phyloP scores from a whole-genome alignment of 2,329 filamentous ascomycete species.

The Diaporthe sp. region DNA sequence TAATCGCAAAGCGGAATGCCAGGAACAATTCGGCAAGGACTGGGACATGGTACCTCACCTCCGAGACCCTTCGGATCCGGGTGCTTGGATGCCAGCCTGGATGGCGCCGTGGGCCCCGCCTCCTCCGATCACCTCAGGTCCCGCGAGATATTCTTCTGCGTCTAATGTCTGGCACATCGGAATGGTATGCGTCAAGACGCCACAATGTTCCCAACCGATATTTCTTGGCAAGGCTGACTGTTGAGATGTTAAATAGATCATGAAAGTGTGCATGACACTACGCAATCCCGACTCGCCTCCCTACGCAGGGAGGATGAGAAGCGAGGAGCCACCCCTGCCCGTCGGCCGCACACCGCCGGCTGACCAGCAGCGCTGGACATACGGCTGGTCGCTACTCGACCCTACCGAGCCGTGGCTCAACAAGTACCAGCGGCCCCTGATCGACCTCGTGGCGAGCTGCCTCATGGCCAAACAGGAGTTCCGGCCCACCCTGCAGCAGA shows the following conservation, averaged over 20 bases:
- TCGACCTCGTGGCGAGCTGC: conserved; percentile 24
- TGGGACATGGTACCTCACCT: neutral
- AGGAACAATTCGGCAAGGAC: conserved; percentile 27
- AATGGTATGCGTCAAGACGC: neutral
- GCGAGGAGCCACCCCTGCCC: neutral
- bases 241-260: neutral
- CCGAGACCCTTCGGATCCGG: neutral
- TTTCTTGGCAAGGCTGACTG: neutral
- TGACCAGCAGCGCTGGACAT: conserved; percentile 2
- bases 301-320: neutral
- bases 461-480: conserved; percentile 19
- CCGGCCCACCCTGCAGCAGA: conserved; percentile 2
- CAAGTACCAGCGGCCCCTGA: neutral
- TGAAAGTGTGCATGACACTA: conserved; percentile 29
- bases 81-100: conserved; percentile 2
- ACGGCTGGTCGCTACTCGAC: conserved; percentile 14
- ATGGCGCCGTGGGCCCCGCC: neutral
- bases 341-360: neutral
- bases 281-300: neutral
- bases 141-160: neutral
- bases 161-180: conserved; percentile 34
- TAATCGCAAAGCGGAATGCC: neutral
- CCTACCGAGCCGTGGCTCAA: neutral
- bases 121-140: conserved; percentile 19
- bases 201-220: no score